A percentile compares a stretch with the other conserved stretches of the same genome.
Evolutionary conservation across 768 basidiomycete species (phyloP).

Genomic region (Daedaleopsis nitida): DNA sequence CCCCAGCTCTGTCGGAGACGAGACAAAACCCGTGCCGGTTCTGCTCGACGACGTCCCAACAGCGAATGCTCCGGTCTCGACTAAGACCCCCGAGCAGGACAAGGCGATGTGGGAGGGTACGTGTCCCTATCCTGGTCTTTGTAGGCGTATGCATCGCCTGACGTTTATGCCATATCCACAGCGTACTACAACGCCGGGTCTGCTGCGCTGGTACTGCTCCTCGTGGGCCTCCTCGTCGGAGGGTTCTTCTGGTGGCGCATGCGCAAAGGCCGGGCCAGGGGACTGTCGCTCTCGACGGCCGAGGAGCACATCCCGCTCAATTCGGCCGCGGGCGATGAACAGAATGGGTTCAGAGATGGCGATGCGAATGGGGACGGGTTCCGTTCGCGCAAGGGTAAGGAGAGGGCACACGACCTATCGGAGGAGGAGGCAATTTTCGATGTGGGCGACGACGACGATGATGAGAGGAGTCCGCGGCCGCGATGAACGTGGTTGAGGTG

Average conservation of each 20-base stretch:
- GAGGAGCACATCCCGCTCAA: slow-evolving; percentile 79
- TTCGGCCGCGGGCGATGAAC: slow-evolving; percentile 13
- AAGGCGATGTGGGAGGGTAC: slow-evolving; percentile 91
- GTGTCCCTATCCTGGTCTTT: slow-evolving; percentile 22
- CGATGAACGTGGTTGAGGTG: background rate
- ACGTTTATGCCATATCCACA: slow-evolving; percentile 27
- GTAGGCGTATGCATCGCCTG: background rate
- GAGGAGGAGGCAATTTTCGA: slow-evolving; percentile 44
- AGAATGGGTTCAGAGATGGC: no score
- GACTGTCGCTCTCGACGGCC: slow-evolving; percentile 39
- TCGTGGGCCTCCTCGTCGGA: slow-evolving; percentile 69
- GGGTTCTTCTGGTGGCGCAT: slow-evolving; percentile 80
- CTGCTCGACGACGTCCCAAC: slow-evolving; percentile 43
- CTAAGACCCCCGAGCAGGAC: slow-evolving; percentile 73
- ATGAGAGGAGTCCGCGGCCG: slow-evolving; percentile 33
- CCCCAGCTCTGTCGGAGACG: slow-evolving; percentile 76
- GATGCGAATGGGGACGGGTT: slow-evolving; percentile 14
- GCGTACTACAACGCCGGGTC: slow-evolving; percentile 97
- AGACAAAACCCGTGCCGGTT: slow-evolving; percentile 64
- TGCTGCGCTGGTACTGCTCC: slow-evolving; percentile 77
- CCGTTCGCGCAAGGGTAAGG: slow-evolving; percentile 37
- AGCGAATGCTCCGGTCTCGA: slow-evolving; percentile 37
- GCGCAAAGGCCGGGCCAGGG: slow-evolving; percentile 43
- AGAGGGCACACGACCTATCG: slow-evolving; percentile 32
- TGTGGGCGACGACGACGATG: slow-evolving; percentile 49